Percentiles rank a stretch among this genome's conserved stretches.
phyloP scores from a whole-genome alignment of 2,329 filamentous ascomycete genomes.

The Chlorencoelia australis region DNA sequence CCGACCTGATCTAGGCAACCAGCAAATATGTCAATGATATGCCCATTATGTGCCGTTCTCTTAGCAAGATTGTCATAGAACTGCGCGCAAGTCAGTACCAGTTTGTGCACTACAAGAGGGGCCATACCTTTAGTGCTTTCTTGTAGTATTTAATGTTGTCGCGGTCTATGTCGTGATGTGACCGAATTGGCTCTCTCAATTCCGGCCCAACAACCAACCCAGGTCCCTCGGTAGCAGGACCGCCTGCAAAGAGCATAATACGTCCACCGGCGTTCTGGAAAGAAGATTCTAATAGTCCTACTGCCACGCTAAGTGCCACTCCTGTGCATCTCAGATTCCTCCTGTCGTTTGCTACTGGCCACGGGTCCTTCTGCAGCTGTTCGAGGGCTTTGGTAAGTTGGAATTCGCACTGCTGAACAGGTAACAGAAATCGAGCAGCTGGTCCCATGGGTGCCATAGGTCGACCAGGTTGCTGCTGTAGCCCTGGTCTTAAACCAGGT shows the following conservation, averaged over 20 bases:
- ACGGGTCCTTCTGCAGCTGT: constrained; percentile 91
- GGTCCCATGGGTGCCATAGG: constrained; percentile 67
- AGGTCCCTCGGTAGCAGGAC: constrained; percentile 88
- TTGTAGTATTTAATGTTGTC: constrained; percentile 99
- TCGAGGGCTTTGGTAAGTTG: constrained; percentile 94
- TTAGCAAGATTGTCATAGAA: constrained; percentile 95
- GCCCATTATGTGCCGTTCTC: constrained; percentile 88
- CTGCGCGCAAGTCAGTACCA: too few species aligned
- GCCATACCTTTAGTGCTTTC: constrained; percentile 80
- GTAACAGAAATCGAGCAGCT: constrained; percentile 81
- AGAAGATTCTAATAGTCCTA: constrained; percentile 83
- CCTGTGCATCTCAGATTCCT: constrained; percentile 86
- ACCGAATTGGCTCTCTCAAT: constrained; percentile 90
- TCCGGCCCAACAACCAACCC: constrained; percentile 96
- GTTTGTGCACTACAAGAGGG: neutral
- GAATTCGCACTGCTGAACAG: constrained; percentile 92
- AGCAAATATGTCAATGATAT: constrained; percentile 95
- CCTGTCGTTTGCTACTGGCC: constrained; percentile 91
- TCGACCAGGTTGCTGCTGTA: constrained; percentile 60
- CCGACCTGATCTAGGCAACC: constrained; percentile 97
- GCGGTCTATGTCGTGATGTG: constrained; percentile 95
- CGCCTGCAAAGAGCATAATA: constrained; percentile 95
- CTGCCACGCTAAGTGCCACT: constrained; percentile 89
- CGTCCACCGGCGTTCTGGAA: constrained; percentile 93
- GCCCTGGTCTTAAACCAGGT: constrained; percentile 60